phyloP scores from a whole-genome alignment of 129 eudicot genomes.

The Escallonia herrerae region DNA sequence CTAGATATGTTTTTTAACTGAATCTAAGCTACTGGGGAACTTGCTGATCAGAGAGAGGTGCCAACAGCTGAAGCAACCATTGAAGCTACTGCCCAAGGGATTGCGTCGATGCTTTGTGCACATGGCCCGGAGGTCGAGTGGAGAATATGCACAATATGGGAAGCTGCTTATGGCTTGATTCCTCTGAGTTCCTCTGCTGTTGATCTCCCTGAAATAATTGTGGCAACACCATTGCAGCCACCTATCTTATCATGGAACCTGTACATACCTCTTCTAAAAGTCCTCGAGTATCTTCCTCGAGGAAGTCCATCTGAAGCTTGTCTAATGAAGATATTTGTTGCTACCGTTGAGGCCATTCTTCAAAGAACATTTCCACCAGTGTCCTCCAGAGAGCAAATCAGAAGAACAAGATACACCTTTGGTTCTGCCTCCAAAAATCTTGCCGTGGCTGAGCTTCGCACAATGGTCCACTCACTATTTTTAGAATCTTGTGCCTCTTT shows the following conservation, averaged over 20 bases:
- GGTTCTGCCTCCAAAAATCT: constrained; percentile 87
- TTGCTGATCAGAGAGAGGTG: constrained; percentile 55
- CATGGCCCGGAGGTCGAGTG: constrained; percentile 99
- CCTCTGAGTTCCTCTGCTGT: constrained; percentile 85
- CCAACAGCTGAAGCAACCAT: constrained; percentile 83
- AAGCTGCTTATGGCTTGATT: constrained; percentile 97
- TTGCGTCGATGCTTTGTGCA: constrained; percentile 95
- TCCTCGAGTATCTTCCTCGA: constrained; percentile 96
- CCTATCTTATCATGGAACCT: constrained; percentile 91
- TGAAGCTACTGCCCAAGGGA: constrained; percentile 97
- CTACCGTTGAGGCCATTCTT: constrained; percentile 90
- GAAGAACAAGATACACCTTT: constrained; percentile 45
- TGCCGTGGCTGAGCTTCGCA: constrained; percentile 98
- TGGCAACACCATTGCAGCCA: constrained; percentile 95
- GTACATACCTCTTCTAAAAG: constrained; percentile 88
- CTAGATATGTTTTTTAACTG: background rate
- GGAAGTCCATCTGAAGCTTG: constrained; percentile 97
- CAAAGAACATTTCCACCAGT: constrained; percentile 87
- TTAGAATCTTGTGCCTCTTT: constrained; percentile 71
- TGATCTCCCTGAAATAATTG: constrained; percentile 91
- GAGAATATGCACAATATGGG: constrained; percentile 99
- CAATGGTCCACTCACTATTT: constrained; percentile 93
- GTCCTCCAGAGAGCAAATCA: constrained; percentile 51
- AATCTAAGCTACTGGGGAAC: background rate
- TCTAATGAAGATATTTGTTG: constrained; percentile 95